phyloP scores from a whole-genome alignment of 305 asterid species.

The Fraxinus angustifolia region DNA sequence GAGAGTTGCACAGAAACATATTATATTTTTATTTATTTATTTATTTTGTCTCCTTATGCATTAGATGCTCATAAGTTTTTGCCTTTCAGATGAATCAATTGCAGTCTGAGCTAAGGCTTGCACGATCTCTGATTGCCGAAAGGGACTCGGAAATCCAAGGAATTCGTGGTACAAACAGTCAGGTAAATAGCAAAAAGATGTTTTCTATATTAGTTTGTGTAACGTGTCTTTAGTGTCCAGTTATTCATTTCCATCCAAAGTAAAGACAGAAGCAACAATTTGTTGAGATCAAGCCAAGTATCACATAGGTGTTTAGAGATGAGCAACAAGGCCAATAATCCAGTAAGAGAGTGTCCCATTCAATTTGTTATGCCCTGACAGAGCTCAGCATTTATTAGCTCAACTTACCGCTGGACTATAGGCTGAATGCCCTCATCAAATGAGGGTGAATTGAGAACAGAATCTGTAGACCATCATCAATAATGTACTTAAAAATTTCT shows the following conservation, averaged over 20 bases:
- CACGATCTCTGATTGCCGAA: constrained; percentile 88
- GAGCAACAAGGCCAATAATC: neutral
- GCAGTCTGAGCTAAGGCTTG: constrained; percentile 89
- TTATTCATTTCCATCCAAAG: neutral
- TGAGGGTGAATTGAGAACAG: neutral
- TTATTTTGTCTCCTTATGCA: neutral
- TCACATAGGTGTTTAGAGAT: neutral
- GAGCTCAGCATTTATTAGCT: neutral
- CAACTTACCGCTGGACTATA: neutral
- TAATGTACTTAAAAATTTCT: neutral
- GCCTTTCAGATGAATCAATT: constrained; percentile 81
- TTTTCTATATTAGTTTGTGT: neutral
- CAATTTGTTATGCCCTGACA: neutral
- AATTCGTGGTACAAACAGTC: constrained; percentile 71
- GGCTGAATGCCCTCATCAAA: neutral
- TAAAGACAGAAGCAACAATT: neutral
- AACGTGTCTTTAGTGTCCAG: neutral
- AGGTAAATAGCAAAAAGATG: constrained; percentile 41
- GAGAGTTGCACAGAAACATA: neutral
- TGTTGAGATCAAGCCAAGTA: neutral
- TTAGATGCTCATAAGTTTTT: neutral
- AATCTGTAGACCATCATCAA: neutral
- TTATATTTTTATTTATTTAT: neutral
- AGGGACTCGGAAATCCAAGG: constrained; percentile 82
- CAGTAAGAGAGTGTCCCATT: neutral